Base-by-base conservation (phyloP, 805 yeast genomes). In the Pichia eremophila region DNA sequence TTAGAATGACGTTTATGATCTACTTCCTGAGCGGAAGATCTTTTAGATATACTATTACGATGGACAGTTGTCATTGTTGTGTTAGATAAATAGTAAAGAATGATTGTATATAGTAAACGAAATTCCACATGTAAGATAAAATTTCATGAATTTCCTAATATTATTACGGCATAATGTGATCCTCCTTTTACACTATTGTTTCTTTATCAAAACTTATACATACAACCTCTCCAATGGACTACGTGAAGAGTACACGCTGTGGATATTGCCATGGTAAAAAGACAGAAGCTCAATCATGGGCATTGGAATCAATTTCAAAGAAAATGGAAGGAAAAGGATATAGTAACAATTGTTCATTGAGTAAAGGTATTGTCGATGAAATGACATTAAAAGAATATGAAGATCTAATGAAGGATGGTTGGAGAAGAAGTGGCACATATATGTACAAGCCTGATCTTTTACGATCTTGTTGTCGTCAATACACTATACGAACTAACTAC, bases 401-500 rank as follows among this genome's bases (percentile, higher is more conserved):
- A 57, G 58, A 55, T 19, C 60, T 85, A 53, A 77, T 90, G 56
- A 81, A 87, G 55, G 66, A 71, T 54, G 95, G 95, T 2, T 88
- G 76, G 58, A 75, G 95, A 61, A 68, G 97, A 46, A 83, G 93
- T 32, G 96, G 96, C 0, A 61, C 64, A 2, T 84, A 78, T 53
- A 45, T 63, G 22, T 63, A 74, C 47, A 69, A 74, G 57, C 79
- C 85, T 0, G 96, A 90, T 60, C 62, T 78, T 51, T 58, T 83
- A 31, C 63, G 89, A 38, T 78, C 78, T 39, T 89, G 97, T 60
- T 89, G 97, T 56, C 72, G 90, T 19, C 73, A 81, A 62, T 86
- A 78, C 60, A 83, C 96, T 0, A 85, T 89, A 17, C 63, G 96
- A 46, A 80, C 95, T 0, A 69, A 69, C 22, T 63, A 75, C 17